Percentiles rank a stretch among this genome's conserved stretches.
Conservation (phyloP, 2,329 filamentous ascomycete species). For the Fusarium miscanthi region DNA sequence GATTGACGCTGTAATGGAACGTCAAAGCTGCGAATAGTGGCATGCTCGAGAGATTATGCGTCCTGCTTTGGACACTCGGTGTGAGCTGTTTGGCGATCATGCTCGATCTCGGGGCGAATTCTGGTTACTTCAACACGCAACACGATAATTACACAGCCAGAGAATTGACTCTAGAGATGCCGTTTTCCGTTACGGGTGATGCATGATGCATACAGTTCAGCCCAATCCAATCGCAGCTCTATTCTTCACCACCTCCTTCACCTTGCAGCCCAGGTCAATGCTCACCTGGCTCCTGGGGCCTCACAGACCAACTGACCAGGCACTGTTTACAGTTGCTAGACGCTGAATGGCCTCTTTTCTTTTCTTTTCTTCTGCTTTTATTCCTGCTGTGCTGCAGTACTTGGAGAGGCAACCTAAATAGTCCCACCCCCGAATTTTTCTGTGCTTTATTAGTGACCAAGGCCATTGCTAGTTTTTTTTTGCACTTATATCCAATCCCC, state of each 20-base stretch:
- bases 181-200: conserved; percentile 26
- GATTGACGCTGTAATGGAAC: conserved; percentile 38
- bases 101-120: background rate
- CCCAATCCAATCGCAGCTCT: conserved; percentile 36
- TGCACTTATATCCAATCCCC: conserved; percentile 43
- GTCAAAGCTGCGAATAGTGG: conserved; percentile 29
- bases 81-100: conserved; percentile 5
- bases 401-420: conserved; percentile 1
- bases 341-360: conserved; percentile 27
- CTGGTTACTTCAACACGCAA: conserved; percentile 10
- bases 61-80: conserved; percentile 4
- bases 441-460: conserved; percentile 12
- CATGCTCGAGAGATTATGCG: conserved; percentile 13
- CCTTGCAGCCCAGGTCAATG: conserved; percentile 27
- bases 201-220: conserved; percentile 23
- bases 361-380: background rate
- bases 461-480: conserved; percentile 14
- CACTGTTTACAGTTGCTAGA: conserved; percentile 7
- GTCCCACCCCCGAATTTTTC: conserved; percentile 36
- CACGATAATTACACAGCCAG: background rate
- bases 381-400: conserved; percentile 10
- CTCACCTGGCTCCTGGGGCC: conserved; percentile 20
- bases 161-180: conserved; percentile 19
- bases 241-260: conserved; percentile 9
- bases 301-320: conserved; percentile 40